phyloP scores from a whole-genome alignment of 2,329 filamentous ascomycete species.

The Aspergillus flavus region DNA sequence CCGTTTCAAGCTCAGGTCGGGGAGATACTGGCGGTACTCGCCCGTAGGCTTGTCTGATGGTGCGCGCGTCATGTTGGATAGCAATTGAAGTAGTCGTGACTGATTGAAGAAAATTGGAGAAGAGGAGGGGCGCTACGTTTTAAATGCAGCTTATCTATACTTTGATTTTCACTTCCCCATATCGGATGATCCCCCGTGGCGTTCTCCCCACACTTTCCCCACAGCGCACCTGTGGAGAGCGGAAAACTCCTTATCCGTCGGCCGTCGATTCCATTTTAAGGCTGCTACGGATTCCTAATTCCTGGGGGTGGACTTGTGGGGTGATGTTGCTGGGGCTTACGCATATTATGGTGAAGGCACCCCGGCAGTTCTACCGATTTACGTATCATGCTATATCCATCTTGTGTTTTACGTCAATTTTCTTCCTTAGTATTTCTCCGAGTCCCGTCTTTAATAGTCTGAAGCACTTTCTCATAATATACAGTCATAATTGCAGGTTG shows the following conservation, averaged over 20 bases:
- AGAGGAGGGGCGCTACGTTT: background rate
- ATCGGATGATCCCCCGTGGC: conserved; percentile 2
- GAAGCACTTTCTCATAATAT: no score
- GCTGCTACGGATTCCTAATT: background rate
- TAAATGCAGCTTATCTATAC: conserved; percentile 7
- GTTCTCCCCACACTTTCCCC: conserved; percentile 12
- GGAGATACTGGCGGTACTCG: conserved; percentile 62
- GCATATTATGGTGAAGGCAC: background rate
- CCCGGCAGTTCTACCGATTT: background rate
- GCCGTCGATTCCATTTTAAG: background rate
- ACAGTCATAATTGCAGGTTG: no score
- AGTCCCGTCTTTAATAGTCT: no score
- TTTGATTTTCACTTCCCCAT: background rate
- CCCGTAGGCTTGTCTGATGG: conserved; percentile 29
- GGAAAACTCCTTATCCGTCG: conserved; percentile 18
- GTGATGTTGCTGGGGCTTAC: background rate
- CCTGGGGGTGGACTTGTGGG: background rate
- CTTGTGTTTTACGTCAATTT: no score
- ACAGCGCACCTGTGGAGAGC: conserved; percentile 19
- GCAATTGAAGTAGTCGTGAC: background rate
- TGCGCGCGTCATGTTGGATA: conserved; percentile 10
- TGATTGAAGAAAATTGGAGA: background rate
- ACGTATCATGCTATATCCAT: no score
- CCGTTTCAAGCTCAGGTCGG: conserved; percentile 62
- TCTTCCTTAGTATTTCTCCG: no score